A percentile compares a stretch with the other conserved stretches of the same genome.
phyloP scores from a whole-genome alignment of 495 filamentous ascomycete genomes.

The Penicillium daleae region DNA sequence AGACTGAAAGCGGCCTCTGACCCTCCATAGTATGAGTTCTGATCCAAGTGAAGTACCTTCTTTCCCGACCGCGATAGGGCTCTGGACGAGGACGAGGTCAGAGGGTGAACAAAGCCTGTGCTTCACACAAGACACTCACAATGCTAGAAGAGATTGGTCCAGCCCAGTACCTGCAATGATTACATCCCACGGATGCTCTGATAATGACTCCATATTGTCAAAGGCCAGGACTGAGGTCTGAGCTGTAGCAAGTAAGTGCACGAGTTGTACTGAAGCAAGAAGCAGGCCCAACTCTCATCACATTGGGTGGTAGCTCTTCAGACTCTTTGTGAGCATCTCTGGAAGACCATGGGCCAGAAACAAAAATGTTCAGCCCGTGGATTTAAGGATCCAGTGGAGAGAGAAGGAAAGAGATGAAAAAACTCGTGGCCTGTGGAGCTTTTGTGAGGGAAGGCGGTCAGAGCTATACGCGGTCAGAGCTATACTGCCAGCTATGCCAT shows the following conservation, averaged over 20 bases:
- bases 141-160: conserved; percentile 85
- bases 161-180: conserved; percentile 88
- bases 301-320: conserved; percentile 32
- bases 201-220: conserved; percentile 73
- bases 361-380: conserved; percentile 33
- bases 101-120: conserved; percentile 45
- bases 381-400: not conserved
- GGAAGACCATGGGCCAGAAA: conserved; percentile 7
- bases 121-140: conserved; percentile 63
- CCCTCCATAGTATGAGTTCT: conserved; percentile 85
- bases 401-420: conserved; percentile 18
- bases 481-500: conserved; percentile 7
- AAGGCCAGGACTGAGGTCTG: conserved; percentile 17
- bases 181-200: conserved; percentile 87
- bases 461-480: conserved; percentile 18
- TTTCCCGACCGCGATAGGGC: conserved; percentile 90
- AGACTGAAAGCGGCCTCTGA: conserved; percentile 85
- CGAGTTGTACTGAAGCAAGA: conserved; percentile 27
- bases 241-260: conserved; percentile 32
- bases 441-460: conserved; percentile 31
- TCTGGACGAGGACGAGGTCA: conserved; percentile 62
- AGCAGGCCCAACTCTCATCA: conserved; percentile 35
- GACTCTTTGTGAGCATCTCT: conserved; percentile 19
- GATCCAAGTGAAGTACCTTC: conserved; percentile 88
- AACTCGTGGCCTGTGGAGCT: conserved; percentile 10